Evolutionary conservation across 2,329 filamentous ascomycete genomes (phyloP), one percentile per base, ranked within the genome.

Genomic region (Colletotrichum sp.): DNA sequence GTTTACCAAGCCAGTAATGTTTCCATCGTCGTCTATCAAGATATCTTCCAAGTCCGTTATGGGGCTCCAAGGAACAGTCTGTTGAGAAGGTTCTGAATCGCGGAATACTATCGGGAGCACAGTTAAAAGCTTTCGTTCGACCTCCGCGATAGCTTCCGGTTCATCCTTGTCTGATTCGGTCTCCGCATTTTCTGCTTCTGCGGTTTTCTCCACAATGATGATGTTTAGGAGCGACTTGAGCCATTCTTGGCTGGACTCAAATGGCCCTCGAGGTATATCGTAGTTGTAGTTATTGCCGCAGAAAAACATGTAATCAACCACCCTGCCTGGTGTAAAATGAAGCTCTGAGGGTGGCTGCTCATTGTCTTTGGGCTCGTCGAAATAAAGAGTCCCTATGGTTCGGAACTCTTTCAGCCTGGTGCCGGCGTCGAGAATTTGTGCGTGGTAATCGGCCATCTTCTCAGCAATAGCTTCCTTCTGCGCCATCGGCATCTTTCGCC

Each of bases 1-100:
- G 76, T 88, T 85, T 5, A 87, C 60, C 0, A 88, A 65, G 6
- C 78, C 86, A 2, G 84, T 85, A 7, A 88, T 77, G 0, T 74
- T 72, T 1, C 84, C 84, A 7, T 82, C 32, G 0, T 83, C 79
- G 68, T 87, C 80, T 2, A 88, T 82, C 30, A 88, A 77, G 11
- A 89, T 84, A 71, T 88, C 88, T 3, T 80, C 75, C 8, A 82
- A 74, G 1, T 79, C 82, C 2, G 61, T 87, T 85, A 27, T 85
- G 74, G 60, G 86, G 85, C 57, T 79, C 84, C 3, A 88, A 4
- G 44, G 75, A 0, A 83, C 78, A 6, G 82, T 85, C n/a, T 72
- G 76, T 74, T 85, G 5, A 79, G 72, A 1, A 74, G 36, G 12
- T 77, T 63, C 9, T 80, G 72, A 0, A 11, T 48, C 5, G 74